Conservation (phyloP, 257 asterid genomes). For the Solanum bulbocastanum region DNA sequence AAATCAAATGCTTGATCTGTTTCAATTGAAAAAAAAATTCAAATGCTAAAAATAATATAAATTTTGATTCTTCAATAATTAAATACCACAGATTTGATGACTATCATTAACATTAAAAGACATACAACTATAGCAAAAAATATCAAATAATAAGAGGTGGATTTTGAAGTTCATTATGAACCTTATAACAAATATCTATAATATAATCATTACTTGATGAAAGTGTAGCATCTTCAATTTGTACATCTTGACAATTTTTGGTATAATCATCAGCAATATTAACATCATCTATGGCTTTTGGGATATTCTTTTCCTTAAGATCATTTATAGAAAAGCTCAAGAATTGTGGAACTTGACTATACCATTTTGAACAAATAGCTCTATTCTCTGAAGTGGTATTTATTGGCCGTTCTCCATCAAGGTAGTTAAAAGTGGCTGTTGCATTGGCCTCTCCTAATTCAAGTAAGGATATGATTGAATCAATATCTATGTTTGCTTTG, state of each 20-base stretch:
- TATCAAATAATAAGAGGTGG: background rate
- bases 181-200: background rate
- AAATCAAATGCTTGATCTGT: too few relatives aligned
- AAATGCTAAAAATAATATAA: background rate
- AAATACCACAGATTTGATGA: background rate
- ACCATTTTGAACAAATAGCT: background rate
- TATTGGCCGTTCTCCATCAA: background rate
- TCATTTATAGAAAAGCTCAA: background rate
- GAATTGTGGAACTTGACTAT: background rate
- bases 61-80: background rate
- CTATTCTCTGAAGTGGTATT: background rate
- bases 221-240: background rate
- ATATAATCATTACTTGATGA: background rate
- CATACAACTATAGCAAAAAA: background rate
- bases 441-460: background rate
- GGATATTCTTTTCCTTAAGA: background rate
- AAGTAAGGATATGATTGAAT: background rate
- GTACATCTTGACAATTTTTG: background rate
- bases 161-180: background rate
- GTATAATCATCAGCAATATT: background rate
- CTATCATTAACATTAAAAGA: background rate
- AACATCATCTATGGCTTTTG: background rate
- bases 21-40: background rate
- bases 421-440: background rate
- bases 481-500: background rate